phyloP scores from a whole-genome alignment of 306 rosid species.

The Cucumis sativus region DNA sequence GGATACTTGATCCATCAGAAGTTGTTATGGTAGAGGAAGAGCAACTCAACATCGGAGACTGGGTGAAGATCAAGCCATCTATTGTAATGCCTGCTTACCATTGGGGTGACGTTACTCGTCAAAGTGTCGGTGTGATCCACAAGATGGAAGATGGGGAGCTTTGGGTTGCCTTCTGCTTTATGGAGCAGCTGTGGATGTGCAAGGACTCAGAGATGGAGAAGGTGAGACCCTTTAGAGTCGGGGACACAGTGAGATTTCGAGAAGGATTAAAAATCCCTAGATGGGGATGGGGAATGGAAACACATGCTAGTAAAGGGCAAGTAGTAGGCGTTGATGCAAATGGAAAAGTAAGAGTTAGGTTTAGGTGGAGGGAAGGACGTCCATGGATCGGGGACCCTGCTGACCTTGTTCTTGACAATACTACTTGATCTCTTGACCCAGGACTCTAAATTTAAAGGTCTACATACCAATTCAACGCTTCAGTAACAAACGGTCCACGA shows the following conservation, averaged over 20 bases:
- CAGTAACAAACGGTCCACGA: not conserved
- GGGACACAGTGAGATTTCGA: constrained; percentile 69
- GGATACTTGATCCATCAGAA: constrained; percentile 97
- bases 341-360: constrained; percentile 80
- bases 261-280: constrained; percentile 77
- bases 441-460: not conserved
- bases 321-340: constrained; percentile 95
- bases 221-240: constrained; percentile 55
- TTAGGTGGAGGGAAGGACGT: constrained; percentile 97
- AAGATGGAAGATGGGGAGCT: constrained; percentile 80
- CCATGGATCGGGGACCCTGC: constrained; percentile 99
- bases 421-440: not conserved
- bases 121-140: constrained; percentile 76
- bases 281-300: constrained; percentile 99
- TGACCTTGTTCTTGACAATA: constrained; percentile 59
- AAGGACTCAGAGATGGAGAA: constrained; percentile 74
- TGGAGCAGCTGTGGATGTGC: constrained; percentile 82
- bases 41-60: constrained; percentile 73
- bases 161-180: constrained; percentile 84
- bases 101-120: constrained; percentile 93
- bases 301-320: constrained; percentile 82
- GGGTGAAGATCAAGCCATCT: constrained; percentile 73
- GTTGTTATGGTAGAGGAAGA: constrained; percentile 66
- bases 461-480: not conserved
- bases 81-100: constrained; percentile 83